These are phyloP conservation scores for Puccinellia tenuiflora DNA, from an alignment of 176 grass and related monocot genomes.

Conservation along the genomic window DNA sequence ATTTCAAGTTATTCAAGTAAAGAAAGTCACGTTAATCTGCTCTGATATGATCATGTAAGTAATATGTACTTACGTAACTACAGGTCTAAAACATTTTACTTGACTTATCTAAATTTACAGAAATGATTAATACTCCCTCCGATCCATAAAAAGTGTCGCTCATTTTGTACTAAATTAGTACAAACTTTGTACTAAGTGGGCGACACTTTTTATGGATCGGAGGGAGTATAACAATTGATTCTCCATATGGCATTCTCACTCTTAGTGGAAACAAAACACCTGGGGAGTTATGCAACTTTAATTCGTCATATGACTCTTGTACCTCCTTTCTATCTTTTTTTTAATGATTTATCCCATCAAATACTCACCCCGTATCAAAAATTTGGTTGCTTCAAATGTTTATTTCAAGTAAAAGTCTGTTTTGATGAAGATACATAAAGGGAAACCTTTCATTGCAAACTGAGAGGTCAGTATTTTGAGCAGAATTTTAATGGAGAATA, in stretches of 20 bases:
- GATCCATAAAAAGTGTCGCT: no score
- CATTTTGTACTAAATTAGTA: no score
- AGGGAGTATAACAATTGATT: background rate
- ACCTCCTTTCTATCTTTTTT: background rate
- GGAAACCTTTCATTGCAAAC: background rate
- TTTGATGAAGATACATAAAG: background rate
- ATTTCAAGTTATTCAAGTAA: background rate
- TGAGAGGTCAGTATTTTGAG: background rate
- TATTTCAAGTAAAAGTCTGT: background rate
- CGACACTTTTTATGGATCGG: no score
- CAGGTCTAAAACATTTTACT: background rate
- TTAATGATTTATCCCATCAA: background rate
- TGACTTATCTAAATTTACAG: conserved; percentile 8
- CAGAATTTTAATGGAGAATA: background rate
- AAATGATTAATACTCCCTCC: conserved; percentile 23
- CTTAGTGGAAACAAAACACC: background rate
- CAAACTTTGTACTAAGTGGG: no score
- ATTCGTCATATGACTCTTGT: background rate
- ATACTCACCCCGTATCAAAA: background rate
- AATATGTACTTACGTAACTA: no score
- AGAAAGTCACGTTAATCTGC: background rate
- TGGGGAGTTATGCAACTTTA: conserved; percentile 4
- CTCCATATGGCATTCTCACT: background rate
- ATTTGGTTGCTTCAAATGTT: background rate
- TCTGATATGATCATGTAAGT: background rate